Evolutionary conservation across 495 filamentous ascomycete species (phyloP), one percentile per base, ranked within the genome.

Genomic region (Peziza echinospora): DNA sequence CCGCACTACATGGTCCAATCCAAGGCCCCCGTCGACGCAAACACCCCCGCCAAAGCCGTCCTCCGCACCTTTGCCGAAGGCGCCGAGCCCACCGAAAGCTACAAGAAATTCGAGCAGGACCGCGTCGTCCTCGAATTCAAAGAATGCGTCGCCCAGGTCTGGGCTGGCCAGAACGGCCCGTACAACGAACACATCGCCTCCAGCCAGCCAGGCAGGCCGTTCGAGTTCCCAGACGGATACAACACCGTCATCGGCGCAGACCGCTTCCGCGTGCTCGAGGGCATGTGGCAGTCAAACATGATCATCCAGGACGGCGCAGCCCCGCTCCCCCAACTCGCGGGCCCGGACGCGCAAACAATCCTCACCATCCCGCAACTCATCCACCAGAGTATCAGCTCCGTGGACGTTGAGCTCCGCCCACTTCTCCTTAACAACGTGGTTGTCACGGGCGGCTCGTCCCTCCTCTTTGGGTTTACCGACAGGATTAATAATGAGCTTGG

Each of bases 101-200:
- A 83, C 71, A 76, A 80, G 51, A 66, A 67, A 13, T 72, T 84
- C 23, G 73, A 94, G 62, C 91, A 97, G 68, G 91, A 96, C 55
- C 82, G 89, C 40, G 79, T 93, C 11, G 64, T 96, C 21, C 82
- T 79, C 30, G 83, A 93, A 58, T 97, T 94, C 70, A 97, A 97
- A 66, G 91, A 97, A 65, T 87, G 78, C 42, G 84, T 93, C 40
- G 87, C 94, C 22, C 81, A 92, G 58, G 74, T 85, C 23, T 96
- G 87, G 87, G 69, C 71, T n/a, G 84, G 84, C 1, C 82, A 82
- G 3, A 17, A 11, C 0, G 79, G 78, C 45, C 71, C 73, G 21
- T 67, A 69, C 26, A 76, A 73, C 50, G 48, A 48, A 8, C 66
- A 65, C 21, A 71, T 72, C 26, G 61, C 67, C n/a, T 62, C 66